These are phyloP conservation scores for Rutstroemia sp. DNA, from an alignment of 2,329 filamentous ascomycete species.

Conservation along the genomic window DNA sequence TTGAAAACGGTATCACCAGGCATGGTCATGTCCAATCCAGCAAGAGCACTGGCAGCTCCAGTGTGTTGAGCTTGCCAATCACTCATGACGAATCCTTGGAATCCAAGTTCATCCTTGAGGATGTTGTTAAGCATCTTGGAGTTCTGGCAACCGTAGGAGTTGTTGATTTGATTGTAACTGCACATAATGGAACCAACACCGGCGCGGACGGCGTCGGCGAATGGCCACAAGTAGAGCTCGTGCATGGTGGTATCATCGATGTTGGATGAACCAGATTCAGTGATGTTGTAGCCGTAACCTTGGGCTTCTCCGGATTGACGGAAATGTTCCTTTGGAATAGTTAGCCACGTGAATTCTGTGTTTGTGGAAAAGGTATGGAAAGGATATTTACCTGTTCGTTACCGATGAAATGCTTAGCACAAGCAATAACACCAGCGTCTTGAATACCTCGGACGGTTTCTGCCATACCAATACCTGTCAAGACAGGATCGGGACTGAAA, in stretches of 20 bases:
- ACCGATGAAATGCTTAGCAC: conserved; percentile 64
- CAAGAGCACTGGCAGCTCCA: conserved; percentile 1
- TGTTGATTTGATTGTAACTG: conserved; percentile 76
- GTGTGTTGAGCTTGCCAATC: conserved; percentile 58
- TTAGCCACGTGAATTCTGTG: conserved; percentile 29
- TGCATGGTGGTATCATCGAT: conserved; percentile 54
- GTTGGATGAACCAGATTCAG: conserved; percentile 48
- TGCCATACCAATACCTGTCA: conserved; percentile 65
- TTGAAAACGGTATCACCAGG: conserved; percentile 75
- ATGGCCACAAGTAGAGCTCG: conserved; percentile 54
- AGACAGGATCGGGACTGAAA: conserved; percentile 60
- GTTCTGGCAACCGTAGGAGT: conserved; percentile 75
- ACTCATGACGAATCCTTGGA: conserved; percentile 74
- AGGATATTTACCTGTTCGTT: conserved; percentile 59
- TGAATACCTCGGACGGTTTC: conserved; percentile 76
- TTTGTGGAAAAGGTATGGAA: conserved; percentile 26
- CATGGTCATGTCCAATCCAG: conserved; percentile 67
- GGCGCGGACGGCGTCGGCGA: conserved; percentile 53
- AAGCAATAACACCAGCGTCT: conserved; percentile 73
- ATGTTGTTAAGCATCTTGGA: conserved; percentile 67
- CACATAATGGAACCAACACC: conserved; percentile 81
- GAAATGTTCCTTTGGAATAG: conserved; percentile 44
- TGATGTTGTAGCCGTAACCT: conserved; percentile 54
- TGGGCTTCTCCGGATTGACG: conserved; percentile 34
- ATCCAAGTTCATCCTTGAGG: conserved; percentile 72